Evolutionary conservation across 2,329 filamentous ascomycete species (phyloP), one percentile per base, ranked within the genome.

Genomic region (Colletotrichum musicola): DNA sequence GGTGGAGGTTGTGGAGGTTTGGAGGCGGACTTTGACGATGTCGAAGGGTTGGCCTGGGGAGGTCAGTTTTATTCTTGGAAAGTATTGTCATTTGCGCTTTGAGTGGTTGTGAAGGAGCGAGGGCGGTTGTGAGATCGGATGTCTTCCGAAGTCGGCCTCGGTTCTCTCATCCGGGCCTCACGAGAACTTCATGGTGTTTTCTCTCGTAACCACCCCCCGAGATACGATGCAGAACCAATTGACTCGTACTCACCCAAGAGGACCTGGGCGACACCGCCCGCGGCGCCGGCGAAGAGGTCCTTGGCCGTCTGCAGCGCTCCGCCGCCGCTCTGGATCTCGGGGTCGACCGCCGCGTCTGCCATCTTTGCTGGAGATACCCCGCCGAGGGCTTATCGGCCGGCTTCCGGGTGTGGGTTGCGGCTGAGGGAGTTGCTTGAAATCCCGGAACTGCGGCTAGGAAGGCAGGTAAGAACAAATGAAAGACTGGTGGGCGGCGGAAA

Each of bases 11-110:
- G 87, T 90, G 62, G 92, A 92, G 16, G 96, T 99, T 81, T 99
- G 96, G 56, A 99, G 88, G 64, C 96, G 93, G 75, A 99, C 96
- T 84, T 99, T 99, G 84, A 99, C 92, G 72, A 98, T 98, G 85
- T 98, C 95, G 78, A 91, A 91, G 68, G 89, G 89, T 79, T 92
- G 89, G 76, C 89, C 89, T 91, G 75, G 18, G 30, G 53, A 18
- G 62, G 47, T 68, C 6, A 10, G 25, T 44, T 44, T 49, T 58
- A 9, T 10, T 3, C 7, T 35, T 10, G 30, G 2, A 35, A 2
- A 4, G 22, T 25, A 3, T 35, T 35, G 30, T 10, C 1, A 35
- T 2, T 35, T 35, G 30, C 6, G 30, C 7, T 35, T 35, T 35
- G 30, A 10, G 1, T 35, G 30, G 30, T 4, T 10, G 2, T 35